A percentile compares a stretch with the other conserved stretches of the same genome.
phyloP scores from a whole-genome alignment of 1,139 yeast species.

The Sugiyamaella pinicola region DNA sequence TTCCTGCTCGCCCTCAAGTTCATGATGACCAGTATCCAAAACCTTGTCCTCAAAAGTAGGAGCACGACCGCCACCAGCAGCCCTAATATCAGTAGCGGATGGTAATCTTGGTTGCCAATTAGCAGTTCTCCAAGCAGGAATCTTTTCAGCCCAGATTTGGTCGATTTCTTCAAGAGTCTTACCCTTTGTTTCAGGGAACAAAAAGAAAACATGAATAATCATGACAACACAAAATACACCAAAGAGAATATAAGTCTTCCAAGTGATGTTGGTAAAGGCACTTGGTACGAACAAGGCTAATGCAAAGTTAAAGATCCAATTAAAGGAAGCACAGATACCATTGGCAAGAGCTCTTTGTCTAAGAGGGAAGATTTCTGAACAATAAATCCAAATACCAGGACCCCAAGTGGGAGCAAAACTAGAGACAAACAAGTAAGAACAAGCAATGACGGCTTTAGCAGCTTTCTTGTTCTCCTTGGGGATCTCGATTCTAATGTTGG shows the following conservation, averaged over 20 bases:
- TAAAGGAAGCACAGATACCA: constrained; percentile 59
- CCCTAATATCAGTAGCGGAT: constrained; percentile 35
- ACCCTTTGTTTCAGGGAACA: constrained; percentile 67
- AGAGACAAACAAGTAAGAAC: constrained; percentile 63
- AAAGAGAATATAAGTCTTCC: constrained; percentile 61
- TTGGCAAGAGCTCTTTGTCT: constrained; percentile 58
- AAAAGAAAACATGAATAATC: constrained; percentile 58
- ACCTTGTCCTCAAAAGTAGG: constrained; percentile 31
- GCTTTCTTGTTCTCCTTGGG: constrained; percentile 45
- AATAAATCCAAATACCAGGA: constrained; percentile 61
- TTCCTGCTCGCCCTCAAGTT: constrained; percentile 10
- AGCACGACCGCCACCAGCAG: constrained; percentile 36
- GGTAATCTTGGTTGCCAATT: constrained; percentile 37
- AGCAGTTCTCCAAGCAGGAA: constrained; percentile 63
- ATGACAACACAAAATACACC: constrained; percentile 60
- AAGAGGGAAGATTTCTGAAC: constrained; percentile 59
- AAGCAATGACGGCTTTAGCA: constrained; percentile 57
- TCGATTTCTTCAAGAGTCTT: constrained; percentile 66
- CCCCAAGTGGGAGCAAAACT: constrained; percentile 74
- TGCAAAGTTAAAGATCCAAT: constrained; percentile 64
- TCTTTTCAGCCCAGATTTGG: constrained; percentile 57
- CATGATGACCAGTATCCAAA: constrained; percentile 16
- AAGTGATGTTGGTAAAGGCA: constrained; percentile 57
- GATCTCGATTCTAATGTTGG: constrained; percentile 53
- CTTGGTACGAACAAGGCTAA: constrained; percentile 56